Conservation (phyloP, 257 asterid species). For the Cinchona pubescens region DNA sequence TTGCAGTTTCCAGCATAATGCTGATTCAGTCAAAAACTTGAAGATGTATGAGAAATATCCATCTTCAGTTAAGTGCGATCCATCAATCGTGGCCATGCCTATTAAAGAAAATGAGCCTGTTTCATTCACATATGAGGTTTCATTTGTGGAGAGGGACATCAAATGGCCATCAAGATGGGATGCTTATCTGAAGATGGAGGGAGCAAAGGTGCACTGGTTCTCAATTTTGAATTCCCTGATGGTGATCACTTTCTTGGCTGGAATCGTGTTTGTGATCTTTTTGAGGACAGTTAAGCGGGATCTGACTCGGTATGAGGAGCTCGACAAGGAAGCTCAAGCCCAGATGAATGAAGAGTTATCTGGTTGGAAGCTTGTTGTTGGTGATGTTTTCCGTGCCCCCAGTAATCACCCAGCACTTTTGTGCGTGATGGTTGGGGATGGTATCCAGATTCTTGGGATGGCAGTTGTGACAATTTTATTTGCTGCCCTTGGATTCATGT, state of each 20-base stretch:
- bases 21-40: constrained; percentile 53
- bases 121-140: constrained; percentile 68
- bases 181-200: constrained; percentile 91
- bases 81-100: constrained; percentile 54
- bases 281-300: constrained; percentile 86
- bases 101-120: constrained; percentile 73
- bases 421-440: constrained; percentile 91
- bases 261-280: constrained; percentile 78
- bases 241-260: constrained; percentile 94
- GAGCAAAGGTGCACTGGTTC: constrained; percentile 93
- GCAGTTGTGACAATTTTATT: constrained; percentile 74
- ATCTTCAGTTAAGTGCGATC: constrained; percentile 57
- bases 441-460: constrained; percentile 91
- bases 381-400: constrained; percentile 80
- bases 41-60: constrained; percentile 59
- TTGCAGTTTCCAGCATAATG: constrained; percentile 63
- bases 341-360: constrained; percentile 94
- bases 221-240: constrained; percentile 79
- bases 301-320: constrained; percentile 75
- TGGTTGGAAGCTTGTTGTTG: constrained; percentile 91
- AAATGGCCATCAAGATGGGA: constrained; percentile 98
- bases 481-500: constrained; percentile 92
- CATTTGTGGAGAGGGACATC: constrained; percentile 71
- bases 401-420: constrained; percentile 57
- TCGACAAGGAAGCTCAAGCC: constrained; percentile 87